Conservation (phyloP, 2,329 filamentous ascomycete species). For the Colletotrichum sp. region DNA sequence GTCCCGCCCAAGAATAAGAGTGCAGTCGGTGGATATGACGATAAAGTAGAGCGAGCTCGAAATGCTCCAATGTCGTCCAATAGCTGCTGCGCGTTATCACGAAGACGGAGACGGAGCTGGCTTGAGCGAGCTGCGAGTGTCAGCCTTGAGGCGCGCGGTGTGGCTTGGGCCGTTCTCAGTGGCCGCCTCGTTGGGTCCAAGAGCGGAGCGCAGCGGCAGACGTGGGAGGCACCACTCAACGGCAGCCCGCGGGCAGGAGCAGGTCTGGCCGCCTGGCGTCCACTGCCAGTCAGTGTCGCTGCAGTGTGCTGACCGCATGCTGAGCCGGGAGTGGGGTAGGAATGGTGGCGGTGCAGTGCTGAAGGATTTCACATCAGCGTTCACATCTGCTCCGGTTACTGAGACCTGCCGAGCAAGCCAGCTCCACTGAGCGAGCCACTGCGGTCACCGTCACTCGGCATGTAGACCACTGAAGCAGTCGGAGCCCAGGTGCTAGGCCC, state of each 20-base stretch:
- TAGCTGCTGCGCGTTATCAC: neutral
- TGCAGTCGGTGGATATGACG: conserved; percentile 31
- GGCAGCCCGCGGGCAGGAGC: neutral
- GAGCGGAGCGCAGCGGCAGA: neutral
- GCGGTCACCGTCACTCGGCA: neutral
- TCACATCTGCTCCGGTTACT: neutral
- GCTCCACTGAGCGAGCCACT: neutral
- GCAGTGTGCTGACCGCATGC: neutral
- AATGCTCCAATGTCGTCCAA: neutral
- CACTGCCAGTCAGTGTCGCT: neutral
- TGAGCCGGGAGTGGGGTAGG: conserved; percentile 3
- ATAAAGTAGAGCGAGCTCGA: conserved; percentile 24
- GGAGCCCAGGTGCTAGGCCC: neutral
- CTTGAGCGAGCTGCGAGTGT: conserved; percentile 5
- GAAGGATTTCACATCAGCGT: neutral
- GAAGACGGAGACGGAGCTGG: neutral
- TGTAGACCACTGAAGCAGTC: neutral
- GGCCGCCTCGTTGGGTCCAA: neutral
- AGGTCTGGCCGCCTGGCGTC: neutral
- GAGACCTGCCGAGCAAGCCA: neutral
- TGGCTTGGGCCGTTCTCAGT: conserved; percentile 12
- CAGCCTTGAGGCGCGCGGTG: conserved; percentile 16
- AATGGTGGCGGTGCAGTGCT: conserved; percentile 14
- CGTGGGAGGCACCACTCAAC: neutral
- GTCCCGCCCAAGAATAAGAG: conserved; percentile 9